Base-by-base conservation (phyloP, 2,329 filamentous ascomycete genomes). In the Zalaria obscura region DNA sequence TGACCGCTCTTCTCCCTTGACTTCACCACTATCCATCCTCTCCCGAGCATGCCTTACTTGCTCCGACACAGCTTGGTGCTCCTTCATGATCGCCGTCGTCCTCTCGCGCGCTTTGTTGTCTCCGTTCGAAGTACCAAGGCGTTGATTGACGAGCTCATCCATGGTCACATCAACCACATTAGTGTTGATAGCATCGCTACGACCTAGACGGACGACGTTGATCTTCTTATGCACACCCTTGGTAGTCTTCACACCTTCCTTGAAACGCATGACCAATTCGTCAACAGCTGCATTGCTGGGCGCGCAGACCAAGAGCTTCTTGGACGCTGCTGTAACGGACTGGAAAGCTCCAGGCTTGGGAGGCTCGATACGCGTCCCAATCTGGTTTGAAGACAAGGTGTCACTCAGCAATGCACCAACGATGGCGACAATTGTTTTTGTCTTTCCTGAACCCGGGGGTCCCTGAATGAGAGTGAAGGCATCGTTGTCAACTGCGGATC, bases 201-300 rank as follows among this genome's bases (percentile, higher is more conserved):
- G 78, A 49, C 91, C 91, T 26, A 98, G 70, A 54, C 91, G 87
- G 42, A 98, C 74, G 18, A 98, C 84, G 38, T 85, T 87, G 54
- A 96, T 74, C 48, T 83, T 83, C 50, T 83, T 79, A 8, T 69
- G 68, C 27, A 77, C 71, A 1, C 91, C 89, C 35, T 73, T 75
- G 44, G 75, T 70, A 1, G 85, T 88, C 55, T 80, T 89, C 40
- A 98, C 73, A 4, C 91, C 91, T 40, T 76, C 69, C 62, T 93
- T 96, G 54, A 98, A 73, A 65, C 91, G 81, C 59, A 95, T 78
- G 11, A 98, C 91, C 47, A 98, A 60, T 60, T 98, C 91, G 58
- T 98, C 91, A 4, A 98, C 91, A 28, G 91, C 91, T 5, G 91
- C 91, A 60, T 98, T 98, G 70, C 88, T 96, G 9, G 91, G 91